Evolutionary conservation across 1,139 yeast genomes (phyloP).

Genomic region (Yamadazyma diddensiae): DNA sequence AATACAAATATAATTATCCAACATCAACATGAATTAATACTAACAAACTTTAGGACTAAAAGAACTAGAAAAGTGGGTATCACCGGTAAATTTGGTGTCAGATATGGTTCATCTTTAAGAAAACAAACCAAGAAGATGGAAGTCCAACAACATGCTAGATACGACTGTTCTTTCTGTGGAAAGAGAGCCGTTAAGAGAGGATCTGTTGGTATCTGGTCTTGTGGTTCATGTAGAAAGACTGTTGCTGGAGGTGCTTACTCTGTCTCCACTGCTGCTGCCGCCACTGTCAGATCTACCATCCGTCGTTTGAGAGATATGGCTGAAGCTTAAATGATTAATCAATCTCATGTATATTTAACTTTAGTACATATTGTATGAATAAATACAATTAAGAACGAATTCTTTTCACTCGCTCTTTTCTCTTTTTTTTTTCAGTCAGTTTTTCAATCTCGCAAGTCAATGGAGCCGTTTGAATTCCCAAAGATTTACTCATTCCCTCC

Average conservation of each 20-base stretch:
- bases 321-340: conserved; percentile 69
- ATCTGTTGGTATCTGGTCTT: conserved; percentile 99
- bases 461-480: conserved; percentile 48
- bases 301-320: conserved; percentile 99
- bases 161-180: conserved; percentile 99
- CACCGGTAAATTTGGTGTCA: conserved; percentile 99
- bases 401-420: not conserved
- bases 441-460: too few relatives aligned
- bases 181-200: conserved; percentile 97
- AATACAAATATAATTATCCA: not conserved
- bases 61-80: conserved; percentile 99
- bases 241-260: conserved; percentile 99
- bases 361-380: conserved; percentile 4
- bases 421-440: not conserved
- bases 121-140: conserved; percentile 99
- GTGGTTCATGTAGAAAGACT: conserved; percentile 92
- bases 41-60: conserved; percentile 80
- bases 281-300: conserved; percentile 99
- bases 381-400: conserved; percentile 3
- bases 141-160: conserved; percentile 97
- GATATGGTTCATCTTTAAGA: conserved; percentile 99
- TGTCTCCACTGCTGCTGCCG: conserved; percentile 98
- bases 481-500: conserved; percentile 88
- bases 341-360: conserved; percentile 16
- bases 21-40: too few relatives aligned